Conservation (phyloP, 768 basidiomycete genomes). For the Stropharia rugosoannulata region DNA sequence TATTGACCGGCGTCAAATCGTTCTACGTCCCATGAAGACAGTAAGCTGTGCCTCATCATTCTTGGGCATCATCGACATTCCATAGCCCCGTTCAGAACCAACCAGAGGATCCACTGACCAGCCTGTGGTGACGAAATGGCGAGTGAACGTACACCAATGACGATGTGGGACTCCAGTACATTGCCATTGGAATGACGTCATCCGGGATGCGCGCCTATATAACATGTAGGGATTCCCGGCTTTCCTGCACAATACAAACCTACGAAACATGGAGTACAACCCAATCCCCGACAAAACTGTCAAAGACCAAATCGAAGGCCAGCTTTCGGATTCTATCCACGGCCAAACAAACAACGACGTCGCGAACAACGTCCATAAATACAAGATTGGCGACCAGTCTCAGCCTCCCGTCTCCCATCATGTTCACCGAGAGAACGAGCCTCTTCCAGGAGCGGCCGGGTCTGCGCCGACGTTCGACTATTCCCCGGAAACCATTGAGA, state of each 20-base stretch:
- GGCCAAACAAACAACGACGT: not conserved
- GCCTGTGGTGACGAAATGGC: no score
- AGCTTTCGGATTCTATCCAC: not conserved
- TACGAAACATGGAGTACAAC: not conserved
- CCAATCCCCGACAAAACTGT: not conserved
- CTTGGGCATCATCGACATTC: no score
- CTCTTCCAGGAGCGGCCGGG: slow-evolving; percentile 41
- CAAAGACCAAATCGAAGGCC: not conserved
- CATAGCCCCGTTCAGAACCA: no score
- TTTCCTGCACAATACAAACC: not conserved
- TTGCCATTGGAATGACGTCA: no score
- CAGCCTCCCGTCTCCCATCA: slow-evolving; percentile 28
- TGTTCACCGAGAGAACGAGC: slow-evolving; percentile 45
- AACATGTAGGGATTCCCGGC: not conserved
- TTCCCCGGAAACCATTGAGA: slow-evolving; percentile 34
- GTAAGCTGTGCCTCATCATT: no score
- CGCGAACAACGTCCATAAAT: slow-evolving; percentile 7
- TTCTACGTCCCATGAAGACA: no score
- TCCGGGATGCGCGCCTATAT: not conserved
- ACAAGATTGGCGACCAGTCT: slow-evolving; percentile 1
- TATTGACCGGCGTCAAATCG: no score
- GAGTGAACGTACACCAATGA: no score
- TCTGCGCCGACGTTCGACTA: slow-evolving; percentile 33
- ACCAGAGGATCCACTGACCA: no score
- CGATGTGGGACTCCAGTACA: no score